Conservation (phyloP, 306 rosid species). For the Acacia crassicarpa region DNA sequence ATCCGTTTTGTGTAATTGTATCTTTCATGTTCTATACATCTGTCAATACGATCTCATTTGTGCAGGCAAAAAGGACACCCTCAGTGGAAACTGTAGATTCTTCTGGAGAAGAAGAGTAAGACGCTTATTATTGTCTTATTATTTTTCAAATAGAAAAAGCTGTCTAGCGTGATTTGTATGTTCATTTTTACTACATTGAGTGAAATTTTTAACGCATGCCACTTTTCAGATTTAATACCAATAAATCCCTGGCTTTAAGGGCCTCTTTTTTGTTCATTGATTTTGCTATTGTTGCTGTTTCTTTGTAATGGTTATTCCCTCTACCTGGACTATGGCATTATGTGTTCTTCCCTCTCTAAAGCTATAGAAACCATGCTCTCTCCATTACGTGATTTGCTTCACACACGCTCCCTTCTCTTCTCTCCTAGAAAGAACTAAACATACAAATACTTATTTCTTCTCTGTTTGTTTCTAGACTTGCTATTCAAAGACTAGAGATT, state of each 20-base stretch:
- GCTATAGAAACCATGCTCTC: conserved; percentile 19
- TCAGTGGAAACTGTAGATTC: conserved; percentile 96
- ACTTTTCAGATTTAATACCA: not conserved
- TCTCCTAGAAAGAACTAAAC: not conserved
- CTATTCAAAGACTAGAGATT: conserved; percentile 93
- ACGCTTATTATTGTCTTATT: conserved; percentile 14
- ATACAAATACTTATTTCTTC: not conserved
- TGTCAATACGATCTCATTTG: conserved; percentile 36
- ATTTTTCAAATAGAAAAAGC: not conserved
- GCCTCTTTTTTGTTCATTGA: not conserved
- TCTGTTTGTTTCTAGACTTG: conserved; percentile 58
- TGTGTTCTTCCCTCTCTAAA: not conserved
- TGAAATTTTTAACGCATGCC: not conserved
- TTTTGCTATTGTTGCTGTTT: not conserved
- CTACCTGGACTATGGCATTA: not conserved
- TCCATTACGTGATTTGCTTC: conserved; percentile 9
- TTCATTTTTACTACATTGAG: not conserved
- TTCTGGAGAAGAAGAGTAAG: conserved; percentile 99
- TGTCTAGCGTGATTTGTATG: not conserved
- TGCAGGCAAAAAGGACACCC: conserved; percentile 87
- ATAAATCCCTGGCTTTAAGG: not conserved
- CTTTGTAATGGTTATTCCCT: not conserved
- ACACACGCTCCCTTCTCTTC: not conserved
- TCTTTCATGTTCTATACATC: conserved; percentile 24
- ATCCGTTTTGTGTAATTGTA: not conserved